These are phyloP conservation scores for Diversispora eburnea DNA, from an alignment of 192 early-diverging fungal genomes.

Conservation along the genomic window DNA sequence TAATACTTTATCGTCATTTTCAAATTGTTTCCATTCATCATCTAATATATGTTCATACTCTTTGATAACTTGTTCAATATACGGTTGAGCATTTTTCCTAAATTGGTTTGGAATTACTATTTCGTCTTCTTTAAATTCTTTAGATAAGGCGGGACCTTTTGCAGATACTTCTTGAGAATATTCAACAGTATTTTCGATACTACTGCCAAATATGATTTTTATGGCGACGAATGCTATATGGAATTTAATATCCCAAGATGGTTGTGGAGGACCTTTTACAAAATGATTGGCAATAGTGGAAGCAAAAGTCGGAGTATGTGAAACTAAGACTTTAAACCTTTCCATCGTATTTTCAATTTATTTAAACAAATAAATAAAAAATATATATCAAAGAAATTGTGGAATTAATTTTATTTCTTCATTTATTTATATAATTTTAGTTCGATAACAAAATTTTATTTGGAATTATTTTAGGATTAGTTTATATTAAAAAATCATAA, in stretches of 20 bases:
- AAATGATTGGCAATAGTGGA: neutral
- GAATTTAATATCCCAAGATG: constrained; percentile 44
- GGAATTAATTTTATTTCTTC: too few species aligned
- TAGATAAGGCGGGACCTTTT: constrained; percentile 17
- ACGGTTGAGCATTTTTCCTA: constrained; percentile 35
- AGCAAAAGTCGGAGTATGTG: neutral
- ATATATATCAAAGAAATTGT: too few species aligned
- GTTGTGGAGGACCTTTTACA: constrained; percentile 41
- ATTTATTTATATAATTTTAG: too few species aligned
- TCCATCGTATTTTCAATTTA: too few species aligned
- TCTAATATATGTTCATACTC: constrained; percentile 37
- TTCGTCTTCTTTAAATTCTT: constrained; percentile 30
- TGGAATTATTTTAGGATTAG: too few species aligned
- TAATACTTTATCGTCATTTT: constrained; percentile 23
- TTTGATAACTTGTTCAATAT: constrained; percentile 33
- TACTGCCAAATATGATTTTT: constrained; percentile 31
- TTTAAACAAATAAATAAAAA: too few species aligned
- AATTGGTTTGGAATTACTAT: constrained; percentile 31
- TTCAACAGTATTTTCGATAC: constrained; percentile 34
- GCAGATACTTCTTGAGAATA: constrained; percentile 34
- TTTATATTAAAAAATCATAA: too few species aligned
- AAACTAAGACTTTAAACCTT: too few species aligned
- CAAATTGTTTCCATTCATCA: constrained; percentile 45
- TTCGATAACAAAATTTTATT: too few species aligned
- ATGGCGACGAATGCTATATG: constrained; percentile 33